phyloP scores from a whole-genome alignment of 345 rosid species.

The Capsella bursapastoris region DNA sequence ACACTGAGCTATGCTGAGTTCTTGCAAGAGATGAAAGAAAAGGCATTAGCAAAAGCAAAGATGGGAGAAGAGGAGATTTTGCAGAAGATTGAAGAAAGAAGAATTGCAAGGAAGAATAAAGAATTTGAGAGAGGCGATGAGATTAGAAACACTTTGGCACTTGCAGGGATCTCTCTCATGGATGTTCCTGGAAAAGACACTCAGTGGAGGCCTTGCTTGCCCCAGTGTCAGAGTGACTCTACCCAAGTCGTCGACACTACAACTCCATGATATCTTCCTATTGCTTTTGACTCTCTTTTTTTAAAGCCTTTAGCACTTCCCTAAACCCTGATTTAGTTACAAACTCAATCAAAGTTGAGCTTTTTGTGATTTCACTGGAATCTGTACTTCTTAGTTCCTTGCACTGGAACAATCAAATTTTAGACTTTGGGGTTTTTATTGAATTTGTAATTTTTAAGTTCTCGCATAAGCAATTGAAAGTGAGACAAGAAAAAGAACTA shows the following conservation, averaged over 20 bases:
- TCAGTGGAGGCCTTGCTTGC: slow-evolving; percentile 67
- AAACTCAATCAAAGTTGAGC: not conserved
- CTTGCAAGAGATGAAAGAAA: slow-evolving; percentile 59
- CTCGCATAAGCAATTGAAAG: not conserved
- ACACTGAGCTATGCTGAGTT: slow-evolving; percentile 56
- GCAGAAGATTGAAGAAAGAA: slow-evolving; percentile 56
- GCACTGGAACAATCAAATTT: not conserved
- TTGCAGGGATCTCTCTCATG: slow-evolving; percentile 70
- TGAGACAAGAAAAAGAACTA: not conserved
- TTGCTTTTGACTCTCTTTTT: not conserved
- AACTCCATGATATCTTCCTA: not conserved
- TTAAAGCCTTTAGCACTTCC: not conserved
- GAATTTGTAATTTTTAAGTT: not conserved
- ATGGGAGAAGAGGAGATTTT: slow-evolving; percentile 54
- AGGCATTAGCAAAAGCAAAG: slow-evolving; percentile 62
- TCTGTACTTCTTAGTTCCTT: not conserved
- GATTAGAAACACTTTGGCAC: slow-evolving; percentile 59
- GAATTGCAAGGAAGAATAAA: slow-evolving; percentile 55
- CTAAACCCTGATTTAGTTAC: not conserved
- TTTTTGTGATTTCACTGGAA: not conserved
- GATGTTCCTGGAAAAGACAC: slow-evolving; percentile 61
- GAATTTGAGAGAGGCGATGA: slow-evolving; percentile 62
- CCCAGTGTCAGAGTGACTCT: not conserved
- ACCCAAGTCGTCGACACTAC: not conserved
- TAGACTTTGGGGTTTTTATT: not conserved